Conservation (phyloP, 345 rosid genomes). For the Nephelium lappaceum region DNA sequence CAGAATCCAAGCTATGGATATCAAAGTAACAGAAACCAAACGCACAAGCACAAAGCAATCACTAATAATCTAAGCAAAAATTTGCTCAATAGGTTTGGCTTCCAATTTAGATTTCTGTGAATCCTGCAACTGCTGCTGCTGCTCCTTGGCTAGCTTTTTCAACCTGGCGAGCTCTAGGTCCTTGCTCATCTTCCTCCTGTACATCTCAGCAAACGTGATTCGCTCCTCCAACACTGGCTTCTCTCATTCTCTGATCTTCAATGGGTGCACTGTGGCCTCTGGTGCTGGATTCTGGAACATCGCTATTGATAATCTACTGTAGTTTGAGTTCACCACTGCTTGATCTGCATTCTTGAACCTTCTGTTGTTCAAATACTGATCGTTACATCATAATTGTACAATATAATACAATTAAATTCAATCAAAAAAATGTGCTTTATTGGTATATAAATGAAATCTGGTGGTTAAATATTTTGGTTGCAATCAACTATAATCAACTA, state of each 20-base stretch:
- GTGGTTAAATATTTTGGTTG: no score
- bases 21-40: neutral
- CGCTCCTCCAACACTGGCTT: constrained; percentile 60
- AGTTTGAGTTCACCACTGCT: constrained; percentile 85
- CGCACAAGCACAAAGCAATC: neutral
- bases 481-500: no score
- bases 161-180: constrained; percentile 76
- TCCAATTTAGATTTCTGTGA: constrained; percentile 36
- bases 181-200: constrained; percentile 81
- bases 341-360: constrained; percentile 87
- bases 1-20: no score
- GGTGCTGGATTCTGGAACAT: constrained; percentile 83
- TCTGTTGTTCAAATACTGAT: constrained; percentile 77
- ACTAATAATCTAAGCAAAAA: constrained; percentile 45
- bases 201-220: constrained; percentile 72
- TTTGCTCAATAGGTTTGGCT: constrained; percentile 54
- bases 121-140: constrained; percentile 33
- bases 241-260: constrained; percentile 67
- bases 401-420: neutral
- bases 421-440: neutral
- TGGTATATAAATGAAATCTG: neutral
- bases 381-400: neutral
- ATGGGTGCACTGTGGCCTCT: constrained; percentile 63
- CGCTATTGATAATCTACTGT: constrained; percentile 67
- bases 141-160: constrained; percentile 75